Percentiles rank a stretch among this genome's conserved stretches.
phyloP scores from a whole-genome alignment of 345 rosid genomes.

The Hirschfeldia incana region DNA sequence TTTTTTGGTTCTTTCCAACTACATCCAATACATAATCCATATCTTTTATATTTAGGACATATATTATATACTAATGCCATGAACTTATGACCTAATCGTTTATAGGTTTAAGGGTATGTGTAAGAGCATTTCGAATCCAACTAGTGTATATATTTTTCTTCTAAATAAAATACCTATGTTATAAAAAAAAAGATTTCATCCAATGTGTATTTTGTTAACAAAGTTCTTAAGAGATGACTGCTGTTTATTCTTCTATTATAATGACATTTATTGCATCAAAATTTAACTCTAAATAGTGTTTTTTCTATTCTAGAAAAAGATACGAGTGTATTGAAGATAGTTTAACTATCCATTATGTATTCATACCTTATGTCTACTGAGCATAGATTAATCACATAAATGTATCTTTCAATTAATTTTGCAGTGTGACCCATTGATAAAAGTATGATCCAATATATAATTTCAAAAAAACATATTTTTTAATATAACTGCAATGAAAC shows the following conservation, averaged over 20 bases:
- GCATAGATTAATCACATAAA: neutral
- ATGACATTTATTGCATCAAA: too few species aligned
- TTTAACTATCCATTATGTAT: neutral
- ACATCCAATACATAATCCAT: slow-evolving; percentile 8
- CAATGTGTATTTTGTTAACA: neutral
- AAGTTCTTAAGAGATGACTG: neutral
- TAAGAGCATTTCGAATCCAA: too few species aligned
- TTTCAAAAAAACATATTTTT: too few species aligned
- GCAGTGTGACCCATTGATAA: too few species aligned
- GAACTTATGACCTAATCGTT: neutral
- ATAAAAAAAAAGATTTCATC: neutral
- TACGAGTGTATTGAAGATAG: neutral
- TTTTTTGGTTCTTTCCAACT: slow-evolving; percentile 26
- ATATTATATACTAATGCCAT: neutral
- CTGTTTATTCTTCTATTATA: neutral
- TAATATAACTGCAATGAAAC: too few species aligned
- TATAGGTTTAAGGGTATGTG: neutral
- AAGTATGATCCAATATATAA: too few species aligned
- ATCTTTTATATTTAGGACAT: neutral
- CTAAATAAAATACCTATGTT: neutral
- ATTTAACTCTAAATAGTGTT: too few species aligned
- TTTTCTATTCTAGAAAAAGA: too few species aligned
- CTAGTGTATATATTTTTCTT: neutral
- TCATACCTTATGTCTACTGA: neutral
- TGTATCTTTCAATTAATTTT: neutral